Conservation (phyloP, 2,329 filamentous ascomycete species). For the Saccharata proteae region DNA sequence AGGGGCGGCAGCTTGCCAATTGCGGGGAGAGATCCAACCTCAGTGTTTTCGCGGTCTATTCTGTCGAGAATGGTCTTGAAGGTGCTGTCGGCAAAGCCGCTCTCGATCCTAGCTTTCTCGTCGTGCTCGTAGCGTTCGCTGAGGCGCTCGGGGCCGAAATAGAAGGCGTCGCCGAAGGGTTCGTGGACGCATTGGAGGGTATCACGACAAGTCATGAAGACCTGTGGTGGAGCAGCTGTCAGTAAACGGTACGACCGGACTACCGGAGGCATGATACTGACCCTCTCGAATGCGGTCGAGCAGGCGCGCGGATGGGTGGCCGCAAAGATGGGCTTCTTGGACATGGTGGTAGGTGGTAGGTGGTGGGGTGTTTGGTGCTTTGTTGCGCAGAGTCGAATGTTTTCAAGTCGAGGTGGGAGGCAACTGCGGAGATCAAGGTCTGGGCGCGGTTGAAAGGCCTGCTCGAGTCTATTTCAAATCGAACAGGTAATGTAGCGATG, state of each 20-base stretch:
- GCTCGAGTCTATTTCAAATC: no score
- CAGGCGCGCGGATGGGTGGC: slow-evolving; percentile 90
- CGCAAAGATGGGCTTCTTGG: slow-evolving; percentile 74
- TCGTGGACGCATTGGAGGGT: slow-evolving; percentile 79
- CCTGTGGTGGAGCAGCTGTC: slow-evolving; percentile 25
- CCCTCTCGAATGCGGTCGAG: slow-evolving; percentile 93
- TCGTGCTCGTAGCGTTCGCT: slow-evolving; percentile 68
- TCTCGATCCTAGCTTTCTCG: slow-evolving; percentile 38
- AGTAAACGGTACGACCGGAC: slow-evolving; percentile 5
- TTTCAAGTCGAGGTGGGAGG: no score
- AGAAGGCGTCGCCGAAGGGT: slow-evolving; percentile 93
- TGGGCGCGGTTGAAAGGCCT: no score
- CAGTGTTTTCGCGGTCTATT: slow-evolving; percentile 57
- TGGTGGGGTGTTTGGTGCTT: no score
- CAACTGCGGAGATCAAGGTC: no score
- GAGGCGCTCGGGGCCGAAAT: slow-evolving; percentile 85
- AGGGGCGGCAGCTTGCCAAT: slow-evolving; percentile 9
- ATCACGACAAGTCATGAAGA: slow-evolving; percentile 90
- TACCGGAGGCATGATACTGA: slow-evolving; percentile 31
- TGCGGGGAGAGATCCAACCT: slow-evolving; percentile 46
- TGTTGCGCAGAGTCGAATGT: no score
- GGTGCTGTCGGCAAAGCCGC: slow-evolving; percentile 57
- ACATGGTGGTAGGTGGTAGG: slow-evolving; percentile 41
- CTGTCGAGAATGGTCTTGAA: slow-evolving; percentile 67
- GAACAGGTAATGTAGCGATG: no score